Evolutionary conservation across 139 green algal genomes (phyloP).

Genomic region (Deuterostichococcus epilithicus): DNA sequence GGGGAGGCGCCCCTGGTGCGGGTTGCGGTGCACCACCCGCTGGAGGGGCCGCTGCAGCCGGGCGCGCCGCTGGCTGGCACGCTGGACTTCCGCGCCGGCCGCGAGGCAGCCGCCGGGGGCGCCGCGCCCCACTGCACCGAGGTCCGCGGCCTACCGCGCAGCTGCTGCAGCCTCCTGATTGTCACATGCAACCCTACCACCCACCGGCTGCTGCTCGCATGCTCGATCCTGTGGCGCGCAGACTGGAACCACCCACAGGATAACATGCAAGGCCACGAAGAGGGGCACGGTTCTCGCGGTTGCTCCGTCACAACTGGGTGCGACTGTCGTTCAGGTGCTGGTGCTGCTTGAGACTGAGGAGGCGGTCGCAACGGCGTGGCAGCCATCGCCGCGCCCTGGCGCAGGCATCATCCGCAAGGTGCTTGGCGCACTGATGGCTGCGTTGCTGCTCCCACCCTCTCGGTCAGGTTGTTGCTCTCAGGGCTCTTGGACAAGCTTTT

Average conservation of each 20-base stretch:
- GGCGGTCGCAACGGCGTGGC: slow-evolving; percentile 33
- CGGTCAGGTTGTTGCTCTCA: too few relatives aligned
- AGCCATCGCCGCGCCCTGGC: slow-evolving; percentile 1
- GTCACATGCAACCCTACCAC: too few relatives aligned
- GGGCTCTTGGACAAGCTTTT: too few relatives aligned
- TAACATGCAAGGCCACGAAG: too few relatives aligned
- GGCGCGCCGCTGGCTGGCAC: slow-evolving; percentile 60
- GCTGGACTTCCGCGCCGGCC: slow-evolving; percentile 51
- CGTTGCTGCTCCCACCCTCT: too few relatives aligned
- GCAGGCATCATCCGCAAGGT: slow-evolving; percentile 34
- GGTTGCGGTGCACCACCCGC: slow-evolving; percentile 56
- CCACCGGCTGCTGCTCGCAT: too few relatives aligned
- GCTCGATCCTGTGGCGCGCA: too few relatives aligned
- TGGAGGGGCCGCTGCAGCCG: slow-evolving; percentile 55
- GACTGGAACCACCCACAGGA: too few relatives aligned
- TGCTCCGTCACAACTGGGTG: too few relatives aligned
- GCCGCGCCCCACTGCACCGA: neutral
- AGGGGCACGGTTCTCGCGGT: too few relatives aligned
- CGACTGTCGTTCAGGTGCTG: slow-evolving; percentile 29
- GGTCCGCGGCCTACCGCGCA: neutral
- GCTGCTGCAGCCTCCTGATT: too few relatives aligned
- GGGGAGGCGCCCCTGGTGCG: slow-evolving; percentile 41
- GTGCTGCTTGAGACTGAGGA: slow-evolving; percentile 67
- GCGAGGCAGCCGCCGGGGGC: slow-evolving; percentile 1
- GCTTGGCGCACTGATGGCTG: too few relatives aligned